Evolutionary conservation across 768 basidiomycete genomes (phyloP), one percentile per base, ranked within the genome.

Genomic region (Russula compacta): DNA sequence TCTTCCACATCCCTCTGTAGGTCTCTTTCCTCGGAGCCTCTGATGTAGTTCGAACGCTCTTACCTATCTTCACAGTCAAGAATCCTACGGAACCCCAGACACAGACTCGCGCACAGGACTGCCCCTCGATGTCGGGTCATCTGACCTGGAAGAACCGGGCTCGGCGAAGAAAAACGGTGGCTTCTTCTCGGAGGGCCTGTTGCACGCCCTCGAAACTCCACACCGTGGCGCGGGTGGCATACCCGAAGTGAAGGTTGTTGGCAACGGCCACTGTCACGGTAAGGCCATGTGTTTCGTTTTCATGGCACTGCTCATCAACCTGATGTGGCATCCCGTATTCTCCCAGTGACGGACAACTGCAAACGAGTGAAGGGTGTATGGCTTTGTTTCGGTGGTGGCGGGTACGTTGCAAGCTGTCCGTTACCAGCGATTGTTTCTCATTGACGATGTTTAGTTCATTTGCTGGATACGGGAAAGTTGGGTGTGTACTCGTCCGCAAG

Each of bases 1-100:
- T 95, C 75, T 98, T 97, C 84, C 95, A 98, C 67, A 98, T 99
- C 50, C 95, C 95, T 54, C 69, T 98, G 87, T 91, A 69, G 21
- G 86, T 77, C 29, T 77, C 29, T 33, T 53, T 17, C 21, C 50
- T 29, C 35, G 7, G 55, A 0, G 32, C 11, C 33, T 36, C 40
- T 2, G 11, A 29, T 33, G 55, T 63, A 33, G 9, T 40, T 56
- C 12, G 33, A 32, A 35, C 24, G 39, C 14, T 42, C 50, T 61
- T 52, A 48, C 39, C 58, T 46, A 29, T 42, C 10, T 42, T 50
- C 14, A 8, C 65, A 92, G 89, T 36, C 84, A 82, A 53, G 92
- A 95, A 72, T 79, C 91, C 1, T 95, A 90, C 69, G 69, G 71
- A 1, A 75, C 75, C n/a, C 74, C 89, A 0, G 94, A 98, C 71